phyloP scores from a whole-genome alignment of 192 early-diverging fungal genomes.

The Kickxella alabastrina region DNA sequence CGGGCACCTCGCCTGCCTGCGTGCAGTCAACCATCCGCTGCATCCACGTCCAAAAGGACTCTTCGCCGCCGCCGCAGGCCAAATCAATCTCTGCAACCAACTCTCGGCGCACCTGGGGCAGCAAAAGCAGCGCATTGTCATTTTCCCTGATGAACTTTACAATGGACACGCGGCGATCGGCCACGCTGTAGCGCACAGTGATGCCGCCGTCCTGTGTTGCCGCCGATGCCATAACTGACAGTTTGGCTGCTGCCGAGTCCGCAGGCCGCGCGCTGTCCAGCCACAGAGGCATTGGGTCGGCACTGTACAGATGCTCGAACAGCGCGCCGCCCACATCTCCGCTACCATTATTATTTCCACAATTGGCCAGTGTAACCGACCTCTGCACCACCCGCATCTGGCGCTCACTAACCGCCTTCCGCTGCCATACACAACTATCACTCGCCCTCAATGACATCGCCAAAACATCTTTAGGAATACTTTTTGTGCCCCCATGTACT shows the following conservation, averaged over 20 bases:
- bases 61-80: not conserved
- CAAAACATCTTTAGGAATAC: slow-evolving; percentile 5
- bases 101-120: not conserved
- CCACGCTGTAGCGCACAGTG: slow-evolving; percentile 30
- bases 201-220: slow-evolving; percentile 5
- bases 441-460: slow-evolving; percentile 16
- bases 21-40: slow-evolving; percentile 43
- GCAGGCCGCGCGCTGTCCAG: slow-evolving; percentile 58
- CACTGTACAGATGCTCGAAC: slow-evolving; percentile 17
- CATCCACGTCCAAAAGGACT: slow-evolving; percentile 67
- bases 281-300: slow-evolving; percentile 54
- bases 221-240: slow-evolving; percentile 37
- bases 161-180: slow-evolving; percentile 1
- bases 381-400: slow-evolving; percentile 24
- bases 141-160: too few species aligned
- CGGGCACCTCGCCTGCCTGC: slow-evolving; percentile 2
- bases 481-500: too few species aligned
- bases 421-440: slow-evolving; percentile 5
- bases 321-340: slow-evolving; percentile 1
- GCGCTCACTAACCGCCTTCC: not conserved
- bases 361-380: slow-evolving; percentile 3
- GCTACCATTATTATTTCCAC: not conserved
- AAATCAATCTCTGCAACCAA: not conserved
- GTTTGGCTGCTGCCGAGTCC: not conserved
- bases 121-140: not conserved